Base-by-base conservation (phyloP, 1,139 yeast genomes). In the Pichia cactophila region DNA sequence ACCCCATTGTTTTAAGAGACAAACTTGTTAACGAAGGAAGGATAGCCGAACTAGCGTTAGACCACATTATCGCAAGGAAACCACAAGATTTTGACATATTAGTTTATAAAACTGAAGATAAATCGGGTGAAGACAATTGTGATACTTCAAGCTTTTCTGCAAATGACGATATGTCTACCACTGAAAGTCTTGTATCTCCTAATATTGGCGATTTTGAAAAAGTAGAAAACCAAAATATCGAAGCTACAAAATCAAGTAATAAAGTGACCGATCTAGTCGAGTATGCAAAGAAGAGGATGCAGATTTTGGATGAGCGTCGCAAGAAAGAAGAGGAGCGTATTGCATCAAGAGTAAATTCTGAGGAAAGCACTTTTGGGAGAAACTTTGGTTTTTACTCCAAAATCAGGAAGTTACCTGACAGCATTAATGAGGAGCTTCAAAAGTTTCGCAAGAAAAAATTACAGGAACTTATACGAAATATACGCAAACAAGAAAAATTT, bases 11-110 rank as follows among this genome's bases (percentile, higher is more conserved):
- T 51, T 73, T 90, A 47, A 71, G 94, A 54, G 76, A 85, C 51
- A 77, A 78, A 58, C 70, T 89, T 48, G 92, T 86, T 4, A 82
- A 81, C 51, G 96, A 90, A 63, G 86, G 95, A 31, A 70, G 87
- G 52, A 69, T 82, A 51, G 92, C 94, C 2, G 96, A 89, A 63
- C 73, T 72, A 46, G 94, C 96, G 0, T 67, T 90, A 52, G 78
- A 86, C 50, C 74, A 74, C 46, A 71, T 85, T 52, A 70, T 81
- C 44, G 54, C 52, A 12, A 50, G 52, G 26, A 54, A 56, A 20
- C 54, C 52, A 8, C 43, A 45, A 10, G 23, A 45, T 10, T 5
- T 47, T 2, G 23, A 14, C 11, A 26, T 46, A 23, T 43, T 47
- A 8, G 12, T 50, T 20, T 41, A 52, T 4, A 57, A 55, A 11